Evolutionary conservation across 352 stramenopile species (phyloP).

Genomic region (Blastocystis sp.): DNA sequence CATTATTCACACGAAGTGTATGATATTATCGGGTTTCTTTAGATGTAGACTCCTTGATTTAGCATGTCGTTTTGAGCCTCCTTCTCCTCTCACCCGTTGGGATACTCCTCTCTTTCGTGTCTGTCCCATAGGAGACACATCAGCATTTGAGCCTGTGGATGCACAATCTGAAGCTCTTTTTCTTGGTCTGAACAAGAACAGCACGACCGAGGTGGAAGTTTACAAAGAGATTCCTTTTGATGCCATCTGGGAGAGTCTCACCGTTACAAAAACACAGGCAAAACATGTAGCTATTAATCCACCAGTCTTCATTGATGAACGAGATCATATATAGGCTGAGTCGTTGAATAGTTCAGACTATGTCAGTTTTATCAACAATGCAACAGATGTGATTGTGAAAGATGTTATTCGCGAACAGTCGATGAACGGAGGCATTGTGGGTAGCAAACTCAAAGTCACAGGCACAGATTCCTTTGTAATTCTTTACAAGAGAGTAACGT

Average conservation of each 20-base stretch:
- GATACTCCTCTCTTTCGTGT: constrained; percentile 57
- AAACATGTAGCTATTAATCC: constrained; percentile 52
- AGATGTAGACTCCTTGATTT: constrained; percentile 41
- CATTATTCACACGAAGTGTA: constrained; percentile 50
- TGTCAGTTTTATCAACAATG: constrained; percentile 24
- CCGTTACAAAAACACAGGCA: background rate
- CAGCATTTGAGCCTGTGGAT: background rate
- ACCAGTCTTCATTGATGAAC: background rate
- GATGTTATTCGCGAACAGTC: constrained; percentile 44
- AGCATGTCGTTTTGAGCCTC: constrained; percentile 44
- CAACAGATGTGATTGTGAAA: constrained; percentile 45
- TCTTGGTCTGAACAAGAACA: constrained; percentile 41
- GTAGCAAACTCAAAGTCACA: constrained; percentile 41
- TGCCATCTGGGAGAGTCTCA: constrained; percentile 43
- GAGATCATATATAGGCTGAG: background rate
- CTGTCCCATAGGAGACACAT: constrained; percentile 8
- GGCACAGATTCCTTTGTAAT: constrained; percentile 24
- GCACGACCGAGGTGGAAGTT: background rate
- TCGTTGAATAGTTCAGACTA: constrained; percentile 41
- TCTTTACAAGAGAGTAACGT: constrained; percentile 39
- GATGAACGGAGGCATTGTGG: constrained; percentile 29
- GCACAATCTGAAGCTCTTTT: background rate
- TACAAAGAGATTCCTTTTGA: constrained; percentile 14
- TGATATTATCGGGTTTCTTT: background rate
- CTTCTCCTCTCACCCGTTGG: constrained; percentile 63